These are phyloP conservation scores for Backusella luteola DNA, from an alignment of 192 early-diverging fungal genomes.

Conservation along the genomic window DNA sequence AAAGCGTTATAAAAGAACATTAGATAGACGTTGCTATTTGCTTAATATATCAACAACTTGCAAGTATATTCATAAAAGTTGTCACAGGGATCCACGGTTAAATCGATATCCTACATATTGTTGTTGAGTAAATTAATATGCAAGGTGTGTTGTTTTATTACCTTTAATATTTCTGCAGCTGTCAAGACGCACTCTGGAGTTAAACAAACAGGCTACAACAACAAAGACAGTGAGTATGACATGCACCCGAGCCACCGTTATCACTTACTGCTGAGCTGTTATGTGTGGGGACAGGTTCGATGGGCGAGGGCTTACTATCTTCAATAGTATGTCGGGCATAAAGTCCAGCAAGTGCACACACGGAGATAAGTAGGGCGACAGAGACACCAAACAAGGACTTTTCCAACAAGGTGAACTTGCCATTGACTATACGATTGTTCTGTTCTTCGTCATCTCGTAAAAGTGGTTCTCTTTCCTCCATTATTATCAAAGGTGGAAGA, in stretches of 20 bases:
- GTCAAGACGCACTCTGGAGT: slow-evolving; percentile 65
- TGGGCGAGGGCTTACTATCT: neutral
- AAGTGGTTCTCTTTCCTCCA: slow-evolving; percentile 30
- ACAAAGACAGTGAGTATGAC: no score
- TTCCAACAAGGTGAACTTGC: slow-evolving; percentile 37
- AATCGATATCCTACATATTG: slow-evolving; percentile 46
- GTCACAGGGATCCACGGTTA: slow-evolving; percentile 57
- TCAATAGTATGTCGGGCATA: slow-evolving; percentile 32
- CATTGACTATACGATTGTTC: slow-evolving; percentile 4
- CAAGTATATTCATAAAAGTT: slow-evolving; percentile 70
- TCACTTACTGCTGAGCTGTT: slow-evolving; percentile 4
- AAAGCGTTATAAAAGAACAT: neutral
- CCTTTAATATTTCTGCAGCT: slow-evolving; percentile 53
- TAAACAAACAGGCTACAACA: slow-evolving; percentile 38
- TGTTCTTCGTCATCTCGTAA: slow-evolving; percentile 9
- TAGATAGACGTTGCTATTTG: neutral
- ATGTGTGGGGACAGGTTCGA: neutral
- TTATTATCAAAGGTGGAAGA: neutral
- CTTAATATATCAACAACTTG: slow-evolving; percentile 26
- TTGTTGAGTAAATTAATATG: neutral
- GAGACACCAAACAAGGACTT: slow-evolving; percentile 28
- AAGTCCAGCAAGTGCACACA: slow-evolving; percentile 35
- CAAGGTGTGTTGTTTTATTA: slow-evolving; percentile 1
- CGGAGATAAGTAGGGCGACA: slow-evolving; percentile 23
- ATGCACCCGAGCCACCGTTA: no score